phyloP scores from a whole-genome alignment of 352 stramenopile genomes.

The Blastocystis sp. region DNA sequence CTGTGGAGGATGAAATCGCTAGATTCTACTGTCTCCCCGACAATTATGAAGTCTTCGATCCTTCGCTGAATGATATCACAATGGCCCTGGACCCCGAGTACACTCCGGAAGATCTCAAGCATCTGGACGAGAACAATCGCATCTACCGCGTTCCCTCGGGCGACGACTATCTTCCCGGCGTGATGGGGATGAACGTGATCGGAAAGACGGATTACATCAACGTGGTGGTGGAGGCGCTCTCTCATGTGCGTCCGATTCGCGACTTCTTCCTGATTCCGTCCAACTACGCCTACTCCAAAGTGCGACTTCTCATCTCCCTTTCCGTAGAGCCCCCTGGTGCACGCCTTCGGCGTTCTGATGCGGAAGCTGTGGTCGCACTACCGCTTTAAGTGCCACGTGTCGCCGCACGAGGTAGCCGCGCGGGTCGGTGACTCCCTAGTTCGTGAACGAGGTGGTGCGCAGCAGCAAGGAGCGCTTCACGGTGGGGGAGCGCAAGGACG shows the following conservation, averaged over 20 bases:
- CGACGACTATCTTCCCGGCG: constrained; percentile 87
- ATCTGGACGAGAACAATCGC: constrained; percentile 78
- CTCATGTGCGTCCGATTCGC: constrained; percentile 81
- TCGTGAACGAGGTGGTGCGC: constrained; percentile 70
- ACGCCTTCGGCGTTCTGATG: constrained; percentile 85
- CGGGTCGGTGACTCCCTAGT: constrained; percentile 3
- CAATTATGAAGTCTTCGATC: constrained; percentile 92
- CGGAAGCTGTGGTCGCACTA: constrained; percentile 91
- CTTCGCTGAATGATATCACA: constrained; percentile 84
- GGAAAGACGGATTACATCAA: constrained; percentile 94
- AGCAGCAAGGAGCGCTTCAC: constrained; percentile 89
- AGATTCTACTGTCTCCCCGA: constrained; percentile 87
- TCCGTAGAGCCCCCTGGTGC: constrained; percentile 65
- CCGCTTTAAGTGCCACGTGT: constrained; percentile 93
- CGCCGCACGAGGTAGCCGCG: constrained; percentile 76
- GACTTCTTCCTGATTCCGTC: constrained; percentile 81
- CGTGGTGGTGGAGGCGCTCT: constrained; percentile 85
- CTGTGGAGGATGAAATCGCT: constrained; percentile 65
- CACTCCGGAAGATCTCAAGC: constrained; percentile 68
- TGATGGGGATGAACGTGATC: constrained; percentile 92
- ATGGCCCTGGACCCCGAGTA: constrained; percentile 81
- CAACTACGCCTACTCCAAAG: constrained; percentile 59
- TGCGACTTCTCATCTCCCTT: not conserved
- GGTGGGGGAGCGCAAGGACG: constrained; percentile 81
- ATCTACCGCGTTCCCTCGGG: constrained; percentile 85